Conservation (phyloP, 257 asterid genomes). For the Solanum ossicruentum region DNA sequence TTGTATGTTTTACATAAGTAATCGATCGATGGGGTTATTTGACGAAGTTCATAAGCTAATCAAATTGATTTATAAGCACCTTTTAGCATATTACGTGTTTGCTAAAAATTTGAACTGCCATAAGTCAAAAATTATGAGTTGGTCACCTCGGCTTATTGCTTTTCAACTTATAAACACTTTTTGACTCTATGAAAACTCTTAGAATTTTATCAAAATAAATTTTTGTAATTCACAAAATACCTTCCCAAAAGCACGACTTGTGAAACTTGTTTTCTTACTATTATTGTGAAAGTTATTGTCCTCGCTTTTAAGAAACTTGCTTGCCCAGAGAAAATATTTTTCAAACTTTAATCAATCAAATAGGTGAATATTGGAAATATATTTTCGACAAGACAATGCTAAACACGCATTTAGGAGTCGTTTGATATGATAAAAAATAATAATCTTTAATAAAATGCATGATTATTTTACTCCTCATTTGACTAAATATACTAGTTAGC, state of each 20-base stretch:
- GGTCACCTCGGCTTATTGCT: neutral
- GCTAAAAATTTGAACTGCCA: neutral
- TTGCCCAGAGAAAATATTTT: neutral
- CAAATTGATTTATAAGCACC: neutral
- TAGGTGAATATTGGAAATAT: too few species aligned
- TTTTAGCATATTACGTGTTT: neutral
- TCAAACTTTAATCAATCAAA: neutral
- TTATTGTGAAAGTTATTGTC: too few species aligned
- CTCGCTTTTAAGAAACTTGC: too few species aligned
- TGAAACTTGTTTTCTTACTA: too few species aligned
- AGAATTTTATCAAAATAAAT: neutral
- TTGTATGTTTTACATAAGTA: neutral
- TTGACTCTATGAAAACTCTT: neutral
- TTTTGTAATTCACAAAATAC: neutral
- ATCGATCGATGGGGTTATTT: neutral
- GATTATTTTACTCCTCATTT: neutral
- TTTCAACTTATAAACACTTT: neutral
- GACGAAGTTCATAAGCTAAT: fast-evolving
- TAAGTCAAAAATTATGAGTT: neutral
- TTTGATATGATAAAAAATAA: neutral
- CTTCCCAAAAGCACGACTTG: neutral
- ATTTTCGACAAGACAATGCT: too few species aligned
- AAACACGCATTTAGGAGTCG: neutral
- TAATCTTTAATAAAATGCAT: too few species aligned
- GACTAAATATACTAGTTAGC: too few species aligned